These are phyloP conservation scores for Fraxinus greggii DNA, from an alignment of 305 asterid genomes.

Conservation along the genomic window DNA sequence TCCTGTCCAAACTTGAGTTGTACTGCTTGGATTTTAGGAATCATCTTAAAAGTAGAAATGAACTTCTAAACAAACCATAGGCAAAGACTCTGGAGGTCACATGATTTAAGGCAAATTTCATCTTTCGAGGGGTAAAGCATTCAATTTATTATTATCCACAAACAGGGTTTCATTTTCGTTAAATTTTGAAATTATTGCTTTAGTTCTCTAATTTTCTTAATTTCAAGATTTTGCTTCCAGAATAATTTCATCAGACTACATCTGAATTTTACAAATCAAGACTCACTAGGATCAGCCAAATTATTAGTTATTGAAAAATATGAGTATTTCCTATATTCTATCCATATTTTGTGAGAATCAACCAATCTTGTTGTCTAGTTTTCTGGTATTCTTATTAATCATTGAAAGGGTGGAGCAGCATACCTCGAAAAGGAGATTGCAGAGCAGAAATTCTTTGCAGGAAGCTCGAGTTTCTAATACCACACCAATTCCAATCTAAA, in stretches of 20 bases:
- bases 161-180: background rate
- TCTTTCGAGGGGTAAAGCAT: background rate
- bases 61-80: background rate
- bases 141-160: background rate
- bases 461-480: conserved; percentile 53
- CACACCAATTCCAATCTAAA: conserved; percentile 78
- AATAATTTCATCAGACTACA: background rate
- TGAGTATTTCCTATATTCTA: background rate
- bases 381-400: background rate
- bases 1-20: background rate
- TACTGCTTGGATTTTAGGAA: background rate
- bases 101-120: background rate
- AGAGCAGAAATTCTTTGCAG: conserved; percentile 61
- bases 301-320: background rate
- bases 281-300: background rate
- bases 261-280: background rate
- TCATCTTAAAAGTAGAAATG: background rate
- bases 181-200: background rate
- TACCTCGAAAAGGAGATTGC: conserved; percentile 79
- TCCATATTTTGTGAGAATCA: background rate
- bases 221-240: background rate
- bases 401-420: background rate
- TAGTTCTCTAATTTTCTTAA: background rate
- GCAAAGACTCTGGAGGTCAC: background rate
- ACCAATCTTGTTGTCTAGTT: background rate